Evolutionary conservation across 306 rosid genomes (phyloP).

Genomic region (Vigna radiata): DNA sequence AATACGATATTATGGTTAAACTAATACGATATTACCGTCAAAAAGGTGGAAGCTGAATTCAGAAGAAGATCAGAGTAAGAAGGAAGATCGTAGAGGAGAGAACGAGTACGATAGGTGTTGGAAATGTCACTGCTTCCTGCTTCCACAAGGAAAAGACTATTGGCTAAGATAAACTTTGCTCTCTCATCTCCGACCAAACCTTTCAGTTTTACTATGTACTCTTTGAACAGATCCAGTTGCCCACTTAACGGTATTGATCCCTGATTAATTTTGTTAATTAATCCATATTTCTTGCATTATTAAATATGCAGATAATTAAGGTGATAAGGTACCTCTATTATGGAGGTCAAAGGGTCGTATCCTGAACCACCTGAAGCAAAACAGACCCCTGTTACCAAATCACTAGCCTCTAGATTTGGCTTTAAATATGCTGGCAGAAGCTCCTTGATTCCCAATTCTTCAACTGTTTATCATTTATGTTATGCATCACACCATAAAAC

Average conservation of each 20-base stretch:
- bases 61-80: constrained; percentile 60
- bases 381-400: constrained; percentile 63
- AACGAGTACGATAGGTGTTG: constrained; percentile 61
- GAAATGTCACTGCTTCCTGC: constrained; percentile 81
- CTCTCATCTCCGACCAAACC: constrained; percentile 53
- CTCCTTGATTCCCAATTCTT: constrained; percentile 65
- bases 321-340: constrained; percentile 36
- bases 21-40: constrained; percentile 42
- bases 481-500: not conserved
- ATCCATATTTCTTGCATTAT: too few relatives aligned
- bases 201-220: constrained; percentile 57
- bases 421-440: constrained; percentile 64
- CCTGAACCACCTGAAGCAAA: constrained; percentile 88
- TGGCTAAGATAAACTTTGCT: constrained; percentile 59
- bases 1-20: too few relatives aligned
- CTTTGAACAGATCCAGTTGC: constrained; percentile 61
- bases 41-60: constrained; percentile 50
- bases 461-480: constrained; percentile 37
- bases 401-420: constrained; percentile 49
- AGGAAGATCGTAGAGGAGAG: constrained; percentile 58
- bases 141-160: constrained; percentile 56
- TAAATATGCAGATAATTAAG: too few relatives aligned
- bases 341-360: constrained; percentile 67
- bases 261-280: constrained; percentile 30
- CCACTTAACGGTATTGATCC: constrained; percentile 43